Base-by-base conservation (phyloP, 768 basidiomycete species). In the Auricularia cornea region DNA sequence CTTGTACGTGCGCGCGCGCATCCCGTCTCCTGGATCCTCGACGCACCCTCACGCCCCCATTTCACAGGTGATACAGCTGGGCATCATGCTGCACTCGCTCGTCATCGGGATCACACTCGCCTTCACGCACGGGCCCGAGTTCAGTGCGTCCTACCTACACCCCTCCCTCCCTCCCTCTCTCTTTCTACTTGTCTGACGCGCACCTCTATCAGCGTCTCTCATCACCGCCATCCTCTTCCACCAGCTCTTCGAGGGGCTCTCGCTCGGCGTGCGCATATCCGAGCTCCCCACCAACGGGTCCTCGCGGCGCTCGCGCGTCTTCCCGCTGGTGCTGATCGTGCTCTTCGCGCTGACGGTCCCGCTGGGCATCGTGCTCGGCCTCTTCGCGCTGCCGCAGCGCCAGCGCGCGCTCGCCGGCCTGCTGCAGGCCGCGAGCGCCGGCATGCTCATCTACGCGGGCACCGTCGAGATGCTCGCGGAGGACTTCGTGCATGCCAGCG, bases 381-480 rank as follows among this genome's bases (percentile, higher is more conserved):
- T 88, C 64, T 54, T 78, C 28, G 66, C 77, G 3, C 85, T 87
- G 59, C 66, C 71, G 2, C 71, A 69, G 33, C 2, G 61, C 44
- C n/a, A 59, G 63, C 18, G 28, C 67, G 67, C 81, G 81, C 77
- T 10, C 76, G 77, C 20, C 70, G 90, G 90, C 28, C 69, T 92
- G 51, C 86, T 92, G 86, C 87, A 85, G 6, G 89, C 88, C n/a
- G 78, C 91, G 33, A 90, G 88, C 0, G 88, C 90, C 0, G 90
- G 90, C 2, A 85, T 92, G 87, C 81, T 93, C 59, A 90, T 87
- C 54, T 92, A 92, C 68, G 90, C 88, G 0, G 83, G 87, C 12
- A 89, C 86, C 11, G 89, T 92, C 6, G 91, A 92, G 79, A 92
- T 93, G 88, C 82, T 93, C 60, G 90, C 89, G 0, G 90, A 84